phyloP scores from a whole-genome alignment of 768 basidiomycete species.

The Cytidiella melzeri region DNA sequence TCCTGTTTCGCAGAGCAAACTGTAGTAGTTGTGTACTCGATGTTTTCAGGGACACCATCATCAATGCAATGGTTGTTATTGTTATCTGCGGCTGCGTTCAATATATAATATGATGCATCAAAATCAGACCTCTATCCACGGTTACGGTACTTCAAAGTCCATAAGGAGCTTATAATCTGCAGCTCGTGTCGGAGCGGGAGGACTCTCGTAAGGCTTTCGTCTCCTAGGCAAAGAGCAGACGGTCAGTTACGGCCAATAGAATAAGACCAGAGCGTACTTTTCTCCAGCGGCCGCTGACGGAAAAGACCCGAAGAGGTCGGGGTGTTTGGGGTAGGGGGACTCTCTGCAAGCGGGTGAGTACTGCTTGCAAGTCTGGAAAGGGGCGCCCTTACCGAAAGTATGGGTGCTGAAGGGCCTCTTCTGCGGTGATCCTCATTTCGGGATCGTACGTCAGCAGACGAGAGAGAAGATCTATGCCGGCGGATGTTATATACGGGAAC shows the following conservation, averaged over 20 bases:
- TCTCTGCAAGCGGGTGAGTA: constrained; percentile 46
- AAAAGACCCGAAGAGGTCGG: constrained; percentile 92
- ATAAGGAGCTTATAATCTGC: constrained; percentile 61
- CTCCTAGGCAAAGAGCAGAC: constrained; percentile 39
- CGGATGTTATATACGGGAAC: constrained; percentile 77
- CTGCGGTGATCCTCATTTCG: constrained; percentile 76
- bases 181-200: constrained; percentile 70
- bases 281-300: constrained; percentile 96
- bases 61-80: too few species aligned
- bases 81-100: too few species aligned
- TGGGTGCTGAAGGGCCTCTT: constrained; percentile 84
- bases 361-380: not conserved
- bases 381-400: constrained; percentile 73
- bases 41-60: too few species aligned
- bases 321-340: constrained; percentile 92
- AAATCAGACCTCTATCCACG: too few species aligned
- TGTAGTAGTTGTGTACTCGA: too few species aligned
- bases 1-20: too few species aligned
- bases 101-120: too few species aligned
- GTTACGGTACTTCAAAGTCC: constrained; percentile 44
- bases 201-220: constrained; percentile 72
- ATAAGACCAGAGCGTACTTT: constrained; percentile 49
- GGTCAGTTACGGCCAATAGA: not conserved
- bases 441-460: constrained; percentile 88
- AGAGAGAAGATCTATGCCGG: constrained; percentile 81